Conservation (phyloP, 2,329 filamentous ascomycete genomes). For the Phialophora verrucosa region DNA sequence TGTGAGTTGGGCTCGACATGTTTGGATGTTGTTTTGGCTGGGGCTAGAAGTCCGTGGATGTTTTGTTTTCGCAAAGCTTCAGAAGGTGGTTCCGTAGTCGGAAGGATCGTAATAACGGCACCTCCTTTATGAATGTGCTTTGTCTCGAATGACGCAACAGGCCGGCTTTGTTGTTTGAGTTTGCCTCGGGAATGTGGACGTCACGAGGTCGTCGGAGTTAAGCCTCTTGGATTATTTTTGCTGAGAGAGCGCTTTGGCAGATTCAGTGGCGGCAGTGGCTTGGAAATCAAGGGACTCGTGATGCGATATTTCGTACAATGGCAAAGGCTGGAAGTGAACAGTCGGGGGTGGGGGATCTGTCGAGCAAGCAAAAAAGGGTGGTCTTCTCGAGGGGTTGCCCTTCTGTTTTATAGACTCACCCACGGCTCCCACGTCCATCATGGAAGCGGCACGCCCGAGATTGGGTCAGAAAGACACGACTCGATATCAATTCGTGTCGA, state of each 20-base stretch:
- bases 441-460: constrained; percentile 8
- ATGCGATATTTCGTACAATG: constrained; percentile 8
- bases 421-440: constrained; percentile 5
- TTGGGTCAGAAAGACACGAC: constrained; percentile 24
- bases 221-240: constrained; percentile 10
- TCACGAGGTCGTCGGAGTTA: constrained; percentile 26
- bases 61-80: neutral
- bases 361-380: constrained; percentile 1
- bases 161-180: constrained; percentile 23
- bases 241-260: constrained; percentile 6
- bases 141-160: constrained; percentile 32
- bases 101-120: constrained; percentile 12
- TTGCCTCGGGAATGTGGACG: constrained; percentile 25
- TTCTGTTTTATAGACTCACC: constrained; percentile 28
- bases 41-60: neutral
- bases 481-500: constrained; percentile 13
- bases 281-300: constrained; percentile 20
- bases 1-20: constrained; percentile 33
- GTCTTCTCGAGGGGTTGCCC: constrained; percentile 12
- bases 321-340: constrained; percentile 1
- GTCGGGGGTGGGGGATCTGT: neutral
- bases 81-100: neutral
- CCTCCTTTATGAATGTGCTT: constrained; percentile 29
- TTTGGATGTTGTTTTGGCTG: constrained; percentile 19
- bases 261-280: constrained; percentile 12